phyloP scores from a whole-genome alignment of 1,139 yeast genomes.

The Kluyveromyces sp. region DNA sequence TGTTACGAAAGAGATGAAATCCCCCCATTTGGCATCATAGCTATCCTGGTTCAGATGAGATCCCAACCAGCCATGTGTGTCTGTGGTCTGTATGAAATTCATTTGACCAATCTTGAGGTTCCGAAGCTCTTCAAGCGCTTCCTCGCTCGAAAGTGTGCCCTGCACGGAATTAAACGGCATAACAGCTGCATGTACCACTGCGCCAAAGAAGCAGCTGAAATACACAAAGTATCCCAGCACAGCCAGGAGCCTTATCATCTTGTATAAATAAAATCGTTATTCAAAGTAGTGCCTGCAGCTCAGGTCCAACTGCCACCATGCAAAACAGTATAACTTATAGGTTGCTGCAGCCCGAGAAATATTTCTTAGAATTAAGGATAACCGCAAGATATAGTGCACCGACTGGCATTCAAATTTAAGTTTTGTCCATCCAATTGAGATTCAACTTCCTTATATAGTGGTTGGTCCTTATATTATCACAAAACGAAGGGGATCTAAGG shows the following conservation, averaged over 20 bases:
- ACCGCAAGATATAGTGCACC: no score
- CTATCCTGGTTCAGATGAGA: slow-evolving; percentile 75
- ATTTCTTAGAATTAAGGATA: no score
- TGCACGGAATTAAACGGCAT: slow-evolving; percentile 1
- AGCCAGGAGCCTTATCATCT: neutral
- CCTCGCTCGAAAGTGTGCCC: neutral
- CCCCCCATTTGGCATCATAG: slow-evolving; percentile 91
- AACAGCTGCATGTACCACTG: neutral
- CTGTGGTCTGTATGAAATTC: slow-evolving; percentile 88
- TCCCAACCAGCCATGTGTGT: slow-evolving; percentile 92
- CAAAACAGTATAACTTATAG: no score
- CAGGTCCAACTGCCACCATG: no score
- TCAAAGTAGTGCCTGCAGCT: no score
- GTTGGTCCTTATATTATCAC: neutral
- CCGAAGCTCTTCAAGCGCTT: slow-evolving; percentile 27
- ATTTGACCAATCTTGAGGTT: slow-evolving; percentile 59
- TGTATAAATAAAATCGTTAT: neutral
- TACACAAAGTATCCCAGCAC: neutral
- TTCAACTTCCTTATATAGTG: no score
- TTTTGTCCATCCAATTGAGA: no score
- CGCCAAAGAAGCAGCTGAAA: neutral
- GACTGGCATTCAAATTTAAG: no score
- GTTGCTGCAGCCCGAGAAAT: no score
- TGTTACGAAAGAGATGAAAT: slow-evolving; percentile 58
- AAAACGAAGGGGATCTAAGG: neutral